Evolutionary conservation across 768 basidiomycete genomes (phyloP).

Genomic region (Coprinopsis cinerea): DNA sequence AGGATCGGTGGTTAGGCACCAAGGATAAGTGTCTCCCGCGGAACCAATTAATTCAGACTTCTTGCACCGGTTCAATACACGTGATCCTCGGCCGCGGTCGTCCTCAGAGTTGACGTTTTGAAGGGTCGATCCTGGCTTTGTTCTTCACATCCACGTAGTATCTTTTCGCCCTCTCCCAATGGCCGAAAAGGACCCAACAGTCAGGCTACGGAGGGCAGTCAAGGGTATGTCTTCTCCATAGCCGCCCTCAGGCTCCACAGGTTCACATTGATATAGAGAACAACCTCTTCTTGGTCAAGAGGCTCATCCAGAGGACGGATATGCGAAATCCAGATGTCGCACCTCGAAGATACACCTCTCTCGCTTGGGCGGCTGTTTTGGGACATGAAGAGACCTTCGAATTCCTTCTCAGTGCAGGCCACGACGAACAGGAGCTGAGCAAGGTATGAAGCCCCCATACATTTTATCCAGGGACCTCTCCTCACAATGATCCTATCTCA

Average conservation of each 20-base stretch:
- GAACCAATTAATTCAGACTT: not conserved
- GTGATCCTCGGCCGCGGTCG: slow-evolving; percentile 4
- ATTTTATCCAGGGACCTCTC: not conserved
- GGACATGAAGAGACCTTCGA: slow-evolving; percentile 93
- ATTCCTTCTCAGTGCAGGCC: slow-evolving; percentile 77
- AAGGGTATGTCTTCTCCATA: slow-evolving; percentile 44
- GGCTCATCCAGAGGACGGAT: slow-evolving; percentile 80
- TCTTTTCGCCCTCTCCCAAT: slow-evolving; percentile 34
- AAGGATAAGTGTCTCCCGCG: no score
- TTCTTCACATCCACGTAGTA: slow-evolving; percentile 4
- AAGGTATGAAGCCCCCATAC: slow-evolving; percentile 51
- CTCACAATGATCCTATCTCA: slow-evolving; percentile 24
- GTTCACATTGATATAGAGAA: slow-evolving; percentile 56
- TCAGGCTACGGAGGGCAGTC: slow-evolving; percentile 71
- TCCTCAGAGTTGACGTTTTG: slow-evolving; percentile 7
- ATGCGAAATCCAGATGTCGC: slow-evolving; percentile 86
- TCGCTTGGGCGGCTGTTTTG: slow-evolving; percentile 88
- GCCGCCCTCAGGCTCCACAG: not conserved
- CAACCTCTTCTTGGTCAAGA: slow-evolving; percentile 87
- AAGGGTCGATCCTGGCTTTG: slow-evolving; percentile 2
- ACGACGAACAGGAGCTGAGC: slow-evolving; percentile 91
- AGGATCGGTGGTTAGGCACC: no score
- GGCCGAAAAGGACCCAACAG: slow-evolving; percentile 80
- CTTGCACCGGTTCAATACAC: slow-evolving; percentile 11
- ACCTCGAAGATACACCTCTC: slow-evolving; percentile 71